Evolutionary conservation across 2,329 filamentous ascomycete genomes (phyloP).

Genomic region (Zarea fungicola): DNA sequence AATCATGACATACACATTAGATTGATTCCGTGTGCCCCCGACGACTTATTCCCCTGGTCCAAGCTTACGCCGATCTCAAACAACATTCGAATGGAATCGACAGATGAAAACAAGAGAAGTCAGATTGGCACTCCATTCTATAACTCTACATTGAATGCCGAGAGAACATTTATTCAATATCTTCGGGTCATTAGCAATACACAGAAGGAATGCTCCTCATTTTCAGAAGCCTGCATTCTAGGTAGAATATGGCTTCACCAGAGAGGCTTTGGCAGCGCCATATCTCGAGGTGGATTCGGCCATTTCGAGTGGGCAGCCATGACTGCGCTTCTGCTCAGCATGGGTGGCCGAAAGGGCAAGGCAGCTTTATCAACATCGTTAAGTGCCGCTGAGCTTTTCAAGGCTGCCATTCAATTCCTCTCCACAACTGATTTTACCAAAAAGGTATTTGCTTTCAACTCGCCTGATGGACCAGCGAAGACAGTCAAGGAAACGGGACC

Average conservation of each 20-base stretch:
- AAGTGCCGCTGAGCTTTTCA: slow-evolving; percentile 91
- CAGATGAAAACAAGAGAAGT: slow-evolving; percentile 37
- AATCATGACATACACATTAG: slow-evolving; percentile 56
- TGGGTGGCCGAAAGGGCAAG: slow-evolving; percentile 66
- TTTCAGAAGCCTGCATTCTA: slow-evolving; percentile 77
- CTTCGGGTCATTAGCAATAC: slow-evolving; percentile 69
- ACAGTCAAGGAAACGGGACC: slow-evolving; percentile 47
- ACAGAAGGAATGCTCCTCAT: slow-evolving; percentile 64
- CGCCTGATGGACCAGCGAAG: slow-evolving; percentile 27
- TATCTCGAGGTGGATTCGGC: slow-evolving; percentile 81
- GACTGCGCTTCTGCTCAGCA: slow-evolving; percentile 72
- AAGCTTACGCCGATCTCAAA: slow-evolving; percentile 68
- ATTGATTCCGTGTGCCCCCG: slow-evolving; percentile 69
- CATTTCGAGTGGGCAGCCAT: slow-evolving; percentile 86
- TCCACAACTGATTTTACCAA: slow-evolving; percentile 66
- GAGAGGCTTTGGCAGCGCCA: slow-evolving; percentile 66
- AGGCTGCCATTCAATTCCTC: slow-evolving; percentile 85
- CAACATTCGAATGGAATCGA: slow-evolving; percentile 56
- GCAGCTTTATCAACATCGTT: slow-evolving; percentile 72
- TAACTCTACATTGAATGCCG: slow-evolving; percentile 77
- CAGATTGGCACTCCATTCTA: slow-evolving; percentile 69
- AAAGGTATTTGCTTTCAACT: slow-evolving; percentile 54
- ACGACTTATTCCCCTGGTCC: slow-evolving; percentile 61
- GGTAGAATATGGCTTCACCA: slow-evolving; percentile 87
- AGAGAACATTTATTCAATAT: slow-evolving; percentile 68